Evolutionary conservation across 2,329 filamentous ascomycete species (phyloP).

Genomic region (Penicillium brasilianum): DNA sequence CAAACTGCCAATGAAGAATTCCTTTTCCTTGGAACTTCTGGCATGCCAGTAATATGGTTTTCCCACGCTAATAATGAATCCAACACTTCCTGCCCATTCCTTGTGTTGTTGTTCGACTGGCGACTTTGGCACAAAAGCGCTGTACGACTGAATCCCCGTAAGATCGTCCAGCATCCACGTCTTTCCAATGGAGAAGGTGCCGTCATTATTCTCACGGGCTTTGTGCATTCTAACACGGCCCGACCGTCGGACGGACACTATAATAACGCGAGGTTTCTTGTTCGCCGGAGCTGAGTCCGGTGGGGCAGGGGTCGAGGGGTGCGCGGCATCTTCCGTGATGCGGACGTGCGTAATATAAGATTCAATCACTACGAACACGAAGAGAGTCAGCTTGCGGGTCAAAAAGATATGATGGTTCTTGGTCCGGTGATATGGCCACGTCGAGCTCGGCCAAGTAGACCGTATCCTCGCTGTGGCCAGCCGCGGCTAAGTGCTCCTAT

Average conservation of each 20-base stretch:
- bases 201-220: slow-evolving; percentile 91
- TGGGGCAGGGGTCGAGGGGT: slow-evolving; percentile 83
- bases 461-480: slow-evolving; percentile 7
- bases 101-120: slow-evolving; percentile 66
- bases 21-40: slow-evolving; percentile 91
- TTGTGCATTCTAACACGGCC: slow-evolving; percentile 96
- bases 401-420: not conserved
- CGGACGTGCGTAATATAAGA: slow-evolving; percentile 98
- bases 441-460: not conserved
- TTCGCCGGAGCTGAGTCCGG: slow-evolving; percentile 73
- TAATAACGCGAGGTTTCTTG: slow-evolving; percentile 89
- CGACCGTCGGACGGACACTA: slow-evolving; percentile 90
- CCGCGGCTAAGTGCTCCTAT: slow-evolving; percentile 8
- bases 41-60: slow-evolving; percentile 99
- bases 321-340: slow-evolving; percentile 82
- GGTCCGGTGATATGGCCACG: not conserved
- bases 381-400: not conserved
- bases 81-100: slow-evolving; percentile 79
- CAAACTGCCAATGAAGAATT: slow-evolving; percentile 95
- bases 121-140: slow-evolving; percentile 62
- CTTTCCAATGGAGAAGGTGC: slow-evolving; percentile 95
- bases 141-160: slow-evolving; percentile 80
- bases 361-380: slow-evolving; percentile 67
- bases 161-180: slow-evolving; percentile 97
- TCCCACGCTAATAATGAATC: slow-evolving; percentile 84